Base-by-base conservation (phyloP, 2,329 filamentous ascomycete species). In the Beauveria sp. region DNA sequence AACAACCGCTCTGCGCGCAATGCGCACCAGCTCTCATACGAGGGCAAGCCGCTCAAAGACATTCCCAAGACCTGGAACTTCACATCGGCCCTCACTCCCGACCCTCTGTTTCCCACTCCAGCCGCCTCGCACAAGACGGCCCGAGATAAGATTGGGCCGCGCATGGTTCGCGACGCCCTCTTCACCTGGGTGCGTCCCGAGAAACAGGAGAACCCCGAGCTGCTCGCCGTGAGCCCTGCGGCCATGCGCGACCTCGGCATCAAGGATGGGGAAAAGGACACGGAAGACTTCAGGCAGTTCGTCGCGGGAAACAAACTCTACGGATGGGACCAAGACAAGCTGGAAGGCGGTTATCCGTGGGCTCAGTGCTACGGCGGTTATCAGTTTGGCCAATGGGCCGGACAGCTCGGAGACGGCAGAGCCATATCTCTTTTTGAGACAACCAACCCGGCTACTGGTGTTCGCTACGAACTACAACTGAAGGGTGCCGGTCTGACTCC, bases 291-390 rank as follows among this genome's bases (percentile, higher is more conserved):
- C 72, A 82, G 84, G 64, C 81, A 89, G 63, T 80, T 91, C 0
- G 89, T 96, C 7, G 86, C 90, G 0, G 95, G 95, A 3, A 96
- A 95, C 71, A 87, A 86, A 70, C 82, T 97, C 16, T 84, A 89
- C 61, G 93, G 92, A 55, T 90, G 89, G 84, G 83, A 91, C 65
- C 83, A 88, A 62, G 81, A 86, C 62, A 81, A 79, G 66, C 72
- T 77, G 26, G 77, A 85, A 62, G 88, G 89, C 22, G 86, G 95
- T 49, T 99, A 99, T 72, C 93, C 95, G 0, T 99, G 95, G 95
- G 93, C 95, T 38, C 95, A 99, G 76, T 98, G 95, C 77, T 99
- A 99, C 73, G 95, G 95, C 62, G 93, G 93, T 61, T 86, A 83
- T 70, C 81, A 86, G 70, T 86, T 87, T 71, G 95, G 95, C 6